Base-by-base conservation (phyloP, 2,329 filamentous ascomycete species). In the Chrysoporthe austroafricana region DNA sequence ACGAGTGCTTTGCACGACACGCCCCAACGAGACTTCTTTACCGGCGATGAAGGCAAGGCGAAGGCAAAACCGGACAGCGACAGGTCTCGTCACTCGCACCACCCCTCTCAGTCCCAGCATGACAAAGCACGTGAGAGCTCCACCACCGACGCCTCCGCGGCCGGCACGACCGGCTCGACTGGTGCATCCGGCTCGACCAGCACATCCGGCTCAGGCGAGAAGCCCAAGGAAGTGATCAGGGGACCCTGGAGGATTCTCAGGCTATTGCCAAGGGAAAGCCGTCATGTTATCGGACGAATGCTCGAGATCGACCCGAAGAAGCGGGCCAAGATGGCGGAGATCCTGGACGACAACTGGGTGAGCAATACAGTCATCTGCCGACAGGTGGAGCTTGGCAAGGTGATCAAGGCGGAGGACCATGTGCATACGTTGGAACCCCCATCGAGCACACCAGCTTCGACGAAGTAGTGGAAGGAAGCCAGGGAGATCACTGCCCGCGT, bases 221-320 rank as follows among this genome's bases (percentile, higher is more conserved):
- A 87, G 75, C 59, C 64, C 18, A 91, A 89, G 74, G 91, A 94
- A 76, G 88, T 93, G 0, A 96, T 99, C 73, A 93, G 94, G 74
- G 96, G 96, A 0, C 96, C 96, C 2, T 97, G 95, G 91, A 88
- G 96, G 59, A 86, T 99, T 56, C 82, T 99, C 42, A 88, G 96
- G 54, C 83, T 98, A 46, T 83, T 99, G 11, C 96, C 96, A 0
- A 86, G 95, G 69, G 96, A 98, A 79, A 96, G 91, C 71, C 86
- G 96, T 63, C 90, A 95, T 76, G 94, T 99, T 70, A 91, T 99
- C 66, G 90, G 93, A 57, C 87, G 92, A 67, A 99, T 99, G 96
- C 86, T 99, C 46, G 93, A 96, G 74, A 85, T 97, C 62, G 89
- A 97, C 74, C 93, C 94, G 0, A 91, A 88, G 75, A 90, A 91